Evolutionary conservation across 1,139 yeast genomes (phyloP).

Genomic region (Protomyces inundatus): DNA sequence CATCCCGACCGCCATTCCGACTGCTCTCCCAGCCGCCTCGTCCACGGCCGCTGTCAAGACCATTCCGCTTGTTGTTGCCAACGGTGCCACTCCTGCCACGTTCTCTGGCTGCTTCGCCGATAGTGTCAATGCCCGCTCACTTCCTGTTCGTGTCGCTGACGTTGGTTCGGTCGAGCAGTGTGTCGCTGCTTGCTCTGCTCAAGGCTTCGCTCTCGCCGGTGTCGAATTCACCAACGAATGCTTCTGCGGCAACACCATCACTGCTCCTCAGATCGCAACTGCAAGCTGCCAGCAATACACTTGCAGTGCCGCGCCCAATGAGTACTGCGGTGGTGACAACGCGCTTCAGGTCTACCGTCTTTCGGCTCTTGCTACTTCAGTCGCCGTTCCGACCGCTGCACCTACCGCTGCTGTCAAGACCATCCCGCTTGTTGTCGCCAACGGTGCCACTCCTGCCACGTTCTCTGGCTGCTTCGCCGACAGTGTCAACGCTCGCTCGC

Average conservation of each 20-base stretch:
- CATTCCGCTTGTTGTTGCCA: neutral
- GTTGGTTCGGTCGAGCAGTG: neutral
- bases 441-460: neutral
- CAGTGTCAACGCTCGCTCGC: neutral
- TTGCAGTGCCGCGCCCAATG: neutral
- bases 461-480: slow-evolving; percentile 1
- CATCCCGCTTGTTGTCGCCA: neutral
- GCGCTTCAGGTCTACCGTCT: neutral
- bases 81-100: neutral
- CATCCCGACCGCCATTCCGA: slow-evolving; percentile 14
- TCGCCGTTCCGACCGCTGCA: slow-evolving; percentile 29
- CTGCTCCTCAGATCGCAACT: neutral
- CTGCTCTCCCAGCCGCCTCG: slow-evolving; percentile 34
- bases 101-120: slow-evolving; percentile 1
- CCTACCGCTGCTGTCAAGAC: slow-evolving; percentile 39
- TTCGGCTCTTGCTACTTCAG: neutral
- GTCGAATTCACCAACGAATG: slow-evolving; percentile 1
- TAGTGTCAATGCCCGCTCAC: neutral
- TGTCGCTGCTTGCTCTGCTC: neutral
- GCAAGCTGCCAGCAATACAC: neutral
- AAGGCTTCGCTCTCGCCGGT: slow-evolving; percentile 2
- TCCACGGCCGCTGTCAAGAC: slow-evolving; percentile 53
- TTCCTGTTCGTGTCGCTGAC: neutral
- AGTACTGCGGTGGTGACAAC: neutral
- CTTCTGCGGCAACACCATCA: slow-evolving; percentile 3